Evolutionary conservation across 73 alveolate genomes (phyloP), one percentile per base, ranked within the genome.

Genomic region (Stentor coeruleus): DNA sequence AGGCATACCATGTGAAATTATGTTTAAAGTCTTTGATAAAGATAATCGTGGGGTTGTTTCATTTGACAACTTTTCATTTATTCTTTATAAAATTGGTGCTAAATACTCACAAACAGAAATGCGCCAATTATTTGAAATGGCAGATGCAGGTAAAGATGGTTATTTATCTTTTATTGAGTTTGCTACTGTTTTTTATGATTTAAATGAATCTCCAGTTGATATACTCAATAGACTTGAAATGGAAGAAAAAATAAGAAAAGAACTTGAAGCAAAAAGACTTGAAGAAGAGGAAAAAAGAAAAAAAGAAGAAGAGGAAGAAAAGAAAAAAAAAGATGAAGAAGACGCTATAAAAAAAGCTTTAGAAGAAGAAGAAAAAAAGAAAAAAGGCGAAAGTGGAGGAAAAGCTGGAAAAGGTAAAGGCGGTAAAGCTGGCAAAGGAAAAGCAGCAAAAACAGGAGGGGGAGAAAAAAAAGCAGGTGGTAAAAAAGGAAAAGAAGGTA

Each of bases 181-280:
- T 40, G 37, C 40, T 2, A 26, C n/a, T 2, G 79, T 33, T 20
- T 66, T 66, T 66, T 66, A 20, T 66, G 37, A 66, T 20, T 20
- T 20, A 33, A 66, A 66, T 20, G 79, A 66, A 66, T 20, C 79
- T 37, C 41, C 79, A 0, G 39, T 31, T 1, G 79, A 66, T 28
- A 66, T 66, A 15, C 79, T 66, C n/a, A 66, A 33, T 20, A 66
- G 79, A 31, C n/a, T 20, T 14, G 79, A 66, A 2, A 20, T 20
- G 36, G 79, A 66, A 66, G 79, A 66, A 66, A 6, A 49, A 20
- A 49, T 49, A 6, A 49, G 66, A 49, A 49, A 49, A 49, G 66
- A 49, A 49, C 28, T 11, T 11, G 66, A 49, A 49, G 66, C 66
- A 11, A 49, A 49, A 49, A 49, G 66, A 49, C 66, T 49, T 6